Evolutionary conservation across 768 basidiomycete genomes (phyloP).

Genomic region (Calocybe cyanea): DNA sequence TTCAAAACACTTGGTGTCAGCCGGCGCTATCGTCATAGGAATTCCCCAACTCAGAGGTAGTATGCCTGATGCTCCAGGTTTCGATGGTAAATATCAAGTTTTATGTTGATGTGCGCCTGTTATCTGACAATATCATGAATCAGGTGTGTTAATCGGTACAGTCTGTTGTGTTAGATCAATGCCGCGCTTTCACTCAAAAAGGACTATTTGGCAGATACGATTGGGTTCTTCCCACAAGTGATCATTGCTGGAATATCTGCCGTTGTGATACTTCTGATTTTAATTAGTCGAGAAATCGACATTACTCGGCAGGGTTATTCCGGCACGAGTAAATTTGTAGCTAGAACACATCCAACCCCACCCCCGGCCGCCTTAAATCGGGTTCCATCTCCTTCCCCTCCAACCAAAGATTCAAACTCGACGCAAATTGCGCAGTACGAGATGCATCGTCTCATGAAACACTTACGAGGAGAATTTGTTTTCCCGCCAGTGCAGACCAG

Average conservation of each 20-base stretch:
- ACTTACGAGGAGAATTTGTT: slow-evolving; percentile 36
- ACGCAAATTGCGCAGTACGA: slow-evolving; percentile 34
- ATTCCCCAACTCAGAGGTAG: slow-evolving; percentile 49
- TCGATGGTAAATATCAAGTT: slow-evolving; percentile 31
- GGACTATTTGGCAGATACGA: slow-evolving; percentile 34
- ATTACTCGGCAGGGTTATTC: slow-evolving; percentile 6
- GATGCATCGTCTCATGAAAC: slow-evolving; percentile 30
- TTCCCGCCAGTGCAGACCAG: slow-evolving; percentile 35
- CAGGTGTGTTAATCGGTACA: slow-evolving; percentile 48
- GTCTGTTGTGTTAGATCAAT: not conserved
- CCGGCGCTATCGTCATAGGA: slow-evolving; percentile 38
- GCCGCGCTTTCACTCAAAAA: not conserved
- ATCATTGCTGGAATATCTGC: slow-evolving; percentile 38
- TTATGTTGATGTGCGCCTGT: not conserved
- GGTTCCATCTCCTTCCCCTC: slow-evolving; percentile 26
- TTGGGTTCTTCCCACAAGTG: slow-evolving; percentile 62
- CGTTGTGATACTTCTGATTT: slow-evolving; percentile 36
- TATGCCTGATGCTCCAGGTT: slow-evolving; percentile 56
- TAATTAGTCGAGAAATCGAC: slow-evolving; percentile 40
- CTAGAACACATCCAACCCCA: slow-evolving; percentile 8
- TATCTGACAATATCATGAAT: not conserved
- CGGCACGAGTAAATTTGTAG: slow-evolving; percentile 3
- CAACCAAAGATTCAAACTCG: slow-evolving; percentile 25
- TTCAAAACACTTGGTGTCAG: slow-evolving; percentile 35
- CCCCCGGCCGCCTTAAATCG: slow-evolving; percentile 15